Base-by-base conservation (phyloP, 75 land plant species). In the Selaginella tamariscina region DNA sequence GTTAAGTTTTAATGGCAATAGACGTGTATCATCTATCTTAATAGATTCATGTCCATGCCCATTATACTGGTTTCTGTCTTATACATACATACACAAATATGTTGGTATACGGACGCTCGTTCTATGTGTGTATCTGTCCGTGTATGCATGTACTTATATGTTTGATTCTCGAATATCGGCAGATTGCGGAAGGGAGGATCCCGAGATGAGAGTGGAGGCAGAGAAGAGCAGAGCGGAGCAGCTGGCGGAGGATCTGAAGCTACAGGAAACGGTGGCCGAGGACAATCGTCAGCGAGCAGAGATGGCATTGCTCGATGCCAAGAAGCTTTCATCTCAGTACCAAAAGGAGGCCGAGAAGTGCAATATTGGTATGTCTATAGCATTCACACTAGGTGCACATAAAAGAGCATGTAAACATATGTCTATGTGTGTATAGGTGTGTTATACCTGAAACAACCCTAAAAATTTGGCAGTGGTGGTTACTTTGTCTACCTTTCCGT, bases 331-430 rank as follows among this genome's bases (percentile, higher is more conserved):
- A 56, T 86, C 93, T n/a, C 86, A 83, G 56, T 88, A 82, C 31
- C 86, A 82, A 65, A 88, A 88, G 68, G 93, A 88, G 68, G 88
- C 86, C 59, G 89, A 86, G 67, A 88, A 88, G 67, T 88, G 93
- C 79, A 86, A 76, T 31, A 80, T 81, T 5, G 68, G 31, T 1
- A 39, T 39, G 49, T n/a, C n/a, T n/a, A n/a, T n/a, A n/a, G n/a
- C n/a, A n/a, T n/a, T n/a, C n/a, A n/a, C n/a, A n/a, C n/a, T n/a
- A n/a, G n/a, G n/a, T n/a, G n/a, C n/a, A n/a, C n/a, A n/a, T n/a
- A n/a, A n/a, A n/a, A n/a, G n/a, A n/a, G n/a, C n/a, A n/a, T n/a
- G n/a, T n/a, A n/a, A n/a, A n/a, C n/a, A n/a, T n/a, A n/a, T n/a
- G n/a, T n/a, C n/a, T n/a, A n/a, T n/a, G n/a, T n/a, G n/a, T n/a